Evolutionary conservation across 139 green algal species (phyloP).

Genomic region (Diplosphaera chodatii): DNA sequence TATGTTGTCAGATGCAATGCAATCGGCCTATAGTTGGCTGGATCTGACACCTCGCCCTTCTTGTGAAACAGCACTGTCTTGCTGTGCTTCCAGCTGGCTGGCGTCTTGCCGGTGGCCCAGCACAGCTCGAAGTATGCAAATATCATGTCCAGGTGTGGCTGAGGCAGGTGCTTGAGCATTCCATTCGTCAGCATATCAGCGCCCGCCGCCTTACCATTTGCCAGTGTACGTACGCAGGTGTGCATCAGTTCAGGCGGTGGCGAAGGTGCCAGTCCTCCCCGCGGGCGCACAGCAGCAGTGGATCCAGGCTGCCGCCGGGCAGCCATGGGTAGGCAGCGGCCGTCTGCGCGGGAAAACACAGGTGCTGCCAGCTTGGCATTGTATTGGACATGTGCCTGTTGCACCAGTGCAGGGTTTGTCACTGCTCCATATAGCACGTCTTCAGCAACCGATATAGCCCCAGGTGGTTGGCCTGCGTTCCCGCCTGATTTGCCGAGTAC

Average conservation of each 20-base stretch:
- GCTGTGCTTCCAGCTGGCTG: constrained; percentile 20
- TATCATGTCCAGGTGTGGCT: constrained; percentile 11
- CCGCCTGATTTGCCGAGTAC: too few species aligned
- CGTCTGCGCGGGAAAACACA: background rate
- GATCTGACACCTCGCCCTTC: constrained; percentile 9
- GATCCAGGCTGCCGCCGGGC: background rate
- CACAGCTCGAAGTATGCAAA: constrained; percentile 26
- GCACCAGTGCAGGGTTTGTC: background rate
- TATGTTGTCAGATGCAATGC: constrained; percentile 22
- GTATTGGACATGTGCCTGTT: background rate
- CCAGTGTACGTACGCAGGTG: too few species aligned
- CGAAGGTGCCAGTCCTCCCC: too few species aligned
- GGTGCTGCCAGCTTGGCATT: background rate
- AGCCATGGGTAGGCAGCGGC: background rate
- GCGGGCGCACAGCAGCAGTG: too few species aligned
- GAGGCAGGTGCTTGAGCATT: constrained; percentile 22
- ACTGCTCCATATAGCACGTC: background rate
- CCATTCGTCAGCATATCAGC: constrained; percentile 15
- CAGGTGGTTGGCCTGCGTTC: too few species aligned
- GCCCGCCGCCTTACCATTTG: too few species aligned
- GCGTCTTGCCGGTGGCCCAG: constrained; percentile 18
- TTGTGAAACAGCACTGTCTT: constrained; percentile 30
- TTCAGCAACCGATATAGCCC: too few species aligned
- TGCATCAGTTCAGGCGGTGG: too few species aligned
- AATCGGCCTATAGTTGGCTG: constrained; percentile 26